These are phyloP conservation scores for Cucurbita pepo DNA, from an alignment of 306 rosid genomes.

Conservation along the genomic window DNA sequence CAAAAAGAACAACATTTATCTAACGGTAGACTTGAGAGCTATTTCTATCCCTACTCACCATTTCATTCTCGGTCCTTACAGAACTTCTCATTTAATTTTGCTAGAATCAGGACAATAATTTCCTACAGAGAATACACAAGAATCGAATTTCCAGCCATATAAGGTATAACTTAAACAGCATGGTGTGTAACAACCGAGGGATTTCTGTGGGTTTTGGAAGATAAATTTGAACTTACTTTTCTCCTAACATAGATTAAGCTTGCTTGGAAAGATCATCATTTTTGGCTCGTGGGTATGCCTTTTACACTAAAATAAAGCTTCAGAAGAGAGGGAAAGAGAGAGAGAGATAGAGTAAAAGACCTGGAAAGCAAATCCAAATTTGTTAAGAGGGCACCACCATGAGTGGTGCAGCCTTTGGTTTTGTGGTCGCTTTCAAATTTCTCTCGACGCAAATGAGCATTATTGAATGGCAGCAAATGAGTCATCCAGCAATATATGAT, in stretches of 20 bases:
- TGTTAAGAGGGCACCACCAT: not conserved
- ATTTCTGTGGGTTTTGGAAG: not conserved
- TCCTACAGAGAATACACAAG: no score
- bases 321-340: not conserved
- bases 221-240: not conserved
- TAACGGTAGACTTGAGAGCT: no score
- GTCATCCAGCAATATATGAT: conserved; percentile 8
- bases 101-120: no score
- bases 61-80: no score
- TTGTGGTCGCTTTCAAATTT: not conserved
- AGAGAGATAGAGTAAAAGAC: not conserved
- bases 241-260: not conserved
- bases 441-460: not conserved
- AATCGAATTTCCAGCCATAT: no score
- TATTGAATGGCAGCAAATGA: not conserved
- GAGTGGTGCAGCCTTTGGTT: not conserved
- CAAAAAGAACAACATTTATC: no score
- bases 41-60: no score
- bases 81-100: no score
- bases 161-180: not conserved
- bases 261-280: not conserved
- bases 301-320: not conserved
- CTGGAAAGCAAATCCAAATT: not conserved
- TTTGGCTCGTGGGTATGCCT: conserved; percentile 3
- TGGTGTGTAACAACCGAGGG: not conserved